Conservation (phyloP, 2,329 filamentous ascomycete species). For the Atkinsonella texensis region DNA sequence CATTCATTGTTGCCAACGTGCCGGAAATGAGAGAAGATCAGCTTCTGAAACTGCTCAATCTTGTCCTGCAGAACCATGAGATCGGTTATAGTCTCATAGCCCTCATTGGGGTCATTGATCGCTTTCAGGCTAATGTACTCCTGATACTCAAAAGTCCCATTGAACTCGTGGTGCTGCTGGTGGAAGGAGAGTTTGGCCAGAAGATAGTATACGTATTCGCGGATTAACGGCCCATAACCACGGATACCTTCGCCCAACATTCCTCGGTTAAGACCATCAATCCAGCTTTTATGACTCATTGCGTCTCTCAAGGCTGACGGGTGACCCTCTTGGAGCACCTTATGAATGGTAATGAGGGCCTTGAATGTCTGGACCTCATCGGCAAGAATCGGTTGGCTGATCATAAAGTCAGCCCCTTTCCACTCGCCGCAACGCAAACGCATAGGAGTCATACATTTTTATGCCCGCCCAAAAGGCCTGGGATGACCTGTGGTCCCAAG, state of each 20-base stretch:
- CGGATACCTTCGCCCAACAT: constrained; percentile 73
- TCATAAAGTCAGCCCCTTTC: background rate
- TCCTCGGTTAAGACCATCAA: constrained; percentile 82
- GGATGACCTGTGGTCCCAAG: constrained; percentile 97
- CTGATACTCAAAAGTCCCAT: constrained; percentile 97
- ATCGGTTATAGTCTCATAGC: constrained; percentile 91
- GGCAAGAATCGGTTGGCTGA: constrained; percentile 87
- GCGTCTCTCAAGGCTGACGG: constrained; percentile 79
- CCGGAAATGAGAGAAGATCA: constrained; percentile 95
- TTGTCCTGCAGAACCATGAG: constrained; percentile 95
- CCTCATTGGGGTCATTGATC: constrained; percentile 97
- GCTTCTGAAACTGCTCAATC: constrained; percentile 96
- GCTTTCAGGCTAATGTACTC: constrained; percentile 97
- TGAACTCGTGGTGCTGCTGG: constrained; percentile 93
- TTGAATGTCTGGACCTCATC: constrained; percentile 99
- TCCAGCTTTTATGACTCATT: constrained; percentile 77
- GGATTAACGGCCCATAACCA: constrained; percentile 84
- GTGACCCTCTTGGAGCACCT: constrained; percentile 94
- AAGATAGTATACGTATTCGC: constrained; percentile 93
- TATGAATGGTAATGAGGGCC: constrained; percentile 91
- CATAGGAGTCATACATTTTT: constrained; percentile 66
- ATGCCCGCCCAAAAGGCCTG: constrained; percentile 94
- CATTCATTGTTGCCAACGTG: constrained; percentile 90
- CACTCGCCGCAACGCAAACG: background rate
- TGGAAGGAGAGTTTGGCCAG: constrained; percentile 95